A percentile compares a stretch with the other conserved stretches of the same genome.
Evolutionary conservation across 1,284 basidiomycete species (phyloP).

Genomic region (Marasmius tenuissimus): DNA sequence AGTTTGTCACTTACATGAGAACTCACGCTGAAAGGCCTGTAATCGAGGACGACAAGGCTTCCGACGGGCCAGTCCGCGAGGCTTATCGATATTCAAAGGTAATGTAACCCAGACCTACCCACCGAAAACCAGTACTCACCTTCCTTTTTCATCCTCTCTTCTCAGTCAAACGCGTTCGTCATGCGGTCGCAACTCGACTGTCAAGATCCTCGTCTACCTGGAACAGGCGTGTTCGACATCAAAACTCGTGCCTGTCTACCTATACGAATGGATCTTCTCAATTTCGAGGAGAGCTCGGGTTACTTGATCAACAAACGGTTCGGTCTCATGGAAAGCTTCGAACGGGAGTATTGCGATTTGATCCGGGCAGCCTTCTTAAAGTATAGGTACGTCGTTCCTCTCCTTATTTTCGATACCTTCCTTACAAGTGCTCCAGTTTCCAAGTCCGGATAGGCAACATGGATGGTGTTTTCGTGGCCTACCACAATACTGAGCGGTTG

Average conservation of each 20-base stretch:
- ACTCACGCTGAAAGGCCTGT: constrained; percentile 29
- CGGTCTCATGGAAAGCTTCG: constrained; percentile 76
- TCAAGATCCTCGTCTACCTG: constrained; percentile 78
- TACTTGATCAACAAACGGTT: constrained; percentile 68
- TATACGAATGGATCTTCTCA: constrained; percentile 85
- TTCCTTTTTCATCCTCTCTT: neutral
- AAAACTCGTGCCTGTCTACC: constrained; percentile 91
- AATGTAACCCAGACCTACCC: constrained; percentile 12
- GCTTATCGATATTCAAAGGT: constrained; percentile 87
- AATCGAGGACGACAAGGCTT: constrained; percentile 31
- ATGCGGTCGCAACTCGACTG: constrained; percentile 98
- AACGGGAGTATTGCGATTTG: constrained; percentile 91
- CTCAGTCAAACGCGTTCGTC: constrained; percentile 74
- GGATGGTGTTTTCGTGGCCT: constrained; percentile 95
- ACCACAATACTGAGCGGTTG: constrained; percentile 88
- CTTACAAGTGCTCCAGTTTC: constrained; percentile 51
- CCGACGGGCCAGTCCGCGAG: constrained; percentile 42
- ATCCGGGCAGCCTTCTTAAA: constrained; percentile 94
- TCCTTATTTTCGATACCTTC: neutral
- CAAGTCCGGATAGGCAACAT: constrained; percentile 96
- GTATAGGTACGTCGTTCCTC: constrained; percentile 62
- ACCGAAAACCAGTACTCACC: neutral
- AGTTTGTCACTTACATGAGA: constrained; percentile 70
- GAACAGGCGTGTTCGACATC: constrained; percentile 92
- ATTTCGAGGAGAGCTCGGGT: constrained; percentile 81